Conservation (phyloP, 139 green algal species). For the Eudorina sp. region DNA sequence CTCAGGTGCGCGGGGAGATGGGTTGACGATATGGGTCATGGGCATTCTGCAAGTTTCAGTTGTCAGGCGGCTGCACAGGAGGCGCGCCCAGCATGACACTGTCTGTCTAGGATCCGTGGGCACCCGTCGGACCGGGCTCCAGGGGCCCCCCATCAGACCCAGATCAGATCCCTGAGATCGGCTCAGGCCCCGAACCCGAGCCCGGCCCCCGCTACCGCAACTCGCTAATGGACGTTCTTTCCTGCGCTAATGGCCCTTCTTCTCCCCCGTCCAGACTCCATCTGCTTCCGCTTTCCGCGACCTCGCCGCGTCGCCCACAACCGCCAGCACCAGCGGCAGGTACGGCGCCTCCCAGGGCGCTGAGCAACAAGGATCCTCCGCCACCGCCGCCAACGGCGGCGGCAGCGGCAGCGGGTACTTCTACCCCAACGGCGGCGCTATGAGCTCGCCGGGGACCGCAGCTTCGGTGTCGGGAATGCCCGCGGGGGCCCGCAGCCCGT, state of each 20-base stretch:
- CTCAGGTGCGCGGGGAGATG: not conserved
- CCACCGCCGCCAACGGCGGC: not conserved
- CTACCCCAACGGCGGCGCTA: not conserved
- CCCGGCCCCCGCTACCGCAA: too few species aligned
- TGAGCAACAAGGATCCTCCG: not conserved
- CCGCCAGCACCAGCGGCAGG: not conserved
- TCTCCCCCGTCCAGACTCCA: not conserved
- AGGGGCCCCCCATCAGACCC: too few species aligned
- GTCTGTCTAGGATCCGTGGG: too few species aligned
- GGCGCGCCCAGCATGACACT: too few species aligned
- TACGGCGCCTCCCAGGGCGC: not conserved
- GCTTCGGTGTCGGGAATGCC: not conserved
- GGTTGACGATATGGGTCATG: not conserved
- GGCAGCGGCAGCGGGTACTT: slow-evolving; percentile 14
- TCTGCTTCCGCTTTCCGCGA: slow-evolving; percentile 12
- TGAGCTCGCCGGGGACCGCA: not conserved
- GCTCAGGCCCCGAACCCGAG: too few species aligned
- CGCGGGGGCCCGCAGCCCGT: not conserved
- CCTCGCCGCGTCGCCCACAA: not conserved
- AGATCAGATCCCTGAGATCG: too few species aligned
- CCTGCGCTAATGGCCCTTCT: too few species aligned
- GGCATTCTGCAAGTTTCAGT: too few species aligned
- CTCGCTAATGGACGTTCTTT: too few species aligned
- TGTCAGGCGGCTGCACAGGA: too few species aligned
- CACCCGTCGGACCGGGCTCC: too few species aligned